phyloP scores from a whole-genome alignment of 768 basidiomycete genomes.

The Tylopilus sp. region DNA sequence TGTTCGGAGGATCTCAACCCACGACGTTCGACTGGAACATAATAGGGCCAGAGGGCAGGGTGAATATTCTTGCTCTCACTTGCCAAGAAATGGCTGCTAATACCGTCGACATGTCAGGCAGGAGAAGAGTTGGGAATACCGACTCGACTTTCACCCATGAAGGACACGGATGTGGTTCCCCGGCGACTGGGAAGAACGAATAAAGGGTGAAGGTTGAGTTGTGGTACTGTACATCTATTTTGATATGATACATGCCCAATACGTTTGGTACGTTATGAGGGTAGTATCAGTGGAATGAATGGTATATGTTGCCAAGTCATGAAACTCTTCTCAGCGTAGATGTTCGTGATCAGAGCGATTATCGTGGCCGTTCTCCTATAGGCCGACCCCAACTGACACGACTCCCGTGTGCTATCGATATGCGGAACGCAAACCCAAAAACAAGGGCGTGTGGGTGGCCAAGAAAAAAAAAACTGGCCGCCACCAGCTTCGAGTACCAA shows the following conservation, averaged over 20 bases:
- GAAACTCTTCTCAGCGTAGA: slow-evolving; percentile 81
- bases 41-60: slow-evolving; percentile 14
- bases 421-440: slow-evolving; percentile 59
- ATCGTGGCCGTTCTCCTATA: slow-evolving; percentile 59
- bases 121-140: slow-evolving; percentile 58
- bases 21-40: slow-evolving; percentile 45
- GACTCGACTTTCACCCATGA: slow-evolving; percentile 63
- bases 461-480: slow-evolving; percentile 13
- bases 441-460: slow-evolving; percentile 44
- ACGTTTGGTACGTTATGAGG: neutral
- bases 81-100: neutral
- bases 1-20: slow-evolving; percentile 47
- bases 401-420: slow-evolving; percentile 43
- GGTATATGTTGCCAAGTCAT: slow-evolving; percentile 65
- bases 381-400: slow-evolving; percentile 45
- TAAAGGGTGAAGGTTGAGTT: slow-evolving; percentile 15
- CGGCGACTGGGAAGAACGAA: slow-evolving; percentile 34
- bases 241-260: neutral
- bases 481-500: neutral
- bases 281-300: neutral
- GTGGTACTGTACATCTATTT: neutral
- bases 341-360: slow-evolving; percentile 79
- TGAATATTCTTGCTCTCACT: slow-evolving; percentile 30
- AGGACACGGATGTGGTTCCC: slow-evolving; percentile 49
- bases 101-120: slow-evolving; percentile 25